Base-by-base conservation (phyloP, 2,329 filamentous ascomycete genomes). In the Ophidiomyces ophidiicola region DNA sequence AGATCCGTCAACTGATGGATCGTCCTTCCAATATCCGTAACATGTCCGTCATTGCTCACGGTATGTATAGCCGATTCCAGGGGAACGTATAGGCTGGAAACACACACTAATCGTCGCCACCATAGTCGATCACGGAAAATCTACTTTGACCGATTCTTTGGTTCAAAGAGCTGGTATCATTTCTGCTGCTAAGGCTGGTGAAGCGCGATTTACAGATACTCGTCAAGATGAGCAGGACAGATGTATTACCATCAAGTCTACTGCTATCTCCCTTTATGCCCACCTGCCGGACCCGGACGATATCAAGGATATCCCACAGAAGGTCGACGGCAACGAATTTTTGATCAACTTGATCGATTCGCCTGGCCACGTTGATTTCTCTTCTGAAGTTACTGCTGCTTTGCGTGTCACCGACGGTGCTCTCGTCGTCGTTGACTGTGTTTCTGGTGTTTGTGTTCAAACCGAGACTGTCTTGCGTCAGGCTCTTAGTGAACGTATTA, bases 291-390 rank as follows among this genome's bases (percentile, higher is more conserved):
- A 82, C 53, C 70, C 74, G 34, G 88, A 94, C 44, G 90, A 96
- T 62, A 62, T 94, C 53, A 93, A 94, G 78, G 90, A 98, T 63
- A 86, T 96, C 54, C 80, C 82, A 53, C 78, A 79, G 65, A 81
- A 84, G 71, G 82, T 84, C 54, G 76, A 86, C 49, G 90, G 90
- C 68, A 82, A 80, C 67, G 85, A 94, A 66, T 98, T 98, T 82
- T 76, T 98, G 75, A 92, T 98, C 80, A 98, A 98, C 81, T 77
- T 98, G 70, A 98, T 98, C 67, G 90, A 98, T 71, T 98, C 90
- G 45, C 90, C 90, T 49, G 90, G 90, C 78, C 90, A 98, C 88
- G 90, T 98, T 73, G 90, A 98, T 73, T 98, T 98, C 81, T 98
- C 90, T 29, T 98, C 90, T 53, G 90, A 98, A 67, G 90, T 98